A percentile compares a stretch with the other conserved stretches of the same genome.
Evolutionary conservation across 2,329 filamentous ascomycete species (phyloP).

Genomic region (Fusarium buharicum): DNA sequence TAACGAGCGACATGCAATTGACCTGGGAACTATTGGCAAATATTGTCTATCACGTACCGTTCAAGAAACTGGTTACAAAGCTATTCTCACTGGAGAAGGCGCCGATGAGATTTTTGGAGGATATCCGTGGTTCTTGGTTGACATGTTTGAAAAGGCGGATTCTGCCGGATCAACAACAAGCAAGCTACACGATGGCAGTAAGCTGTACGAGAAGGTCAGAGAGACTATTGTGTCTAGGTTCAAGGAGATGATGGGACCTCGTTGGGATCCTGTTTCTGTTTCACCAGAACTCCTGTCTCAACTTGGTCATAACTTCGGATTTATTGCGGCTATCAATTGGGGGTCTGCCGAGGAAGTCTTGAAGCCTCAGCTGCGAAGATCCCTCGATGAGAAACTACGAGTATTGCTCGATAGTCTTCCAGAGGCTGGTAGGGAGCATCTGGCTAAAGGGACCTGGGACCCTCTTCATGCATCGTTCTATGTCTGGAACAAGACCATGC

Average conservation of each 20-base stretch:
- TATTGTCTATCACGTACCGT: too few species aligned
- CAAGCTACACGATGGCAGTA: too few species aligned
- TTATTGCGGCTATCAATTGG: neutral
- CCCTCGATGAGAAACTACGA: neutral
- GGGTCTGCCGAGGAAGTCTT: neutral
- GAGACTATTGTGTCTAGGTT: neutral
- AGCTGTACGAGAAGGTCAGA: neutral
- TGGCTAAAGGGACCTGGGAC: neutral
- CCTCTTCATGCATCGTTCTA: neutral
- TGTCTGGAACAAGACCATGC: neutral
- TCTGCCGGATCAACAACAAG: too few species aligned
- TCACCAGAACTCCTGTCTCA: neutral
- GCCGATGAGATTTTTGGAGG: too few species aligned
- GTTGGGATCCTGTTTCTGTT: neutral
- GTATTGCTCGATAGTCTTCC: neutral
- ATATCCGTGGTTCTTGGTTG: too few species aligned
- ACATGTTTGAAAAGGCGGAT: too few species aligned
- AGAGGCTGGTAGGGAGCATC: neutral
- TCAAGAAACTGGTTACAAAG: too few species aligned
- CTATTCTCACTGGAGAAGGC: too few species aligned
- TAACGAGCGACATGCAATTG: neutral
- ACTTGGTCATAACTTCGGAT: neutral
- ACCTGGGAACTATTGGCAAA: neutral
- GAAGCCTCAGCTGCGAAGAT: neutral
- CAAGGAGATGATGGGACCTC: neutral